These are phyloP conservation scores for Canavalia ensiformis DNA, from an alignment of 306 rosid species.

Conservation along the genomic window DNA sequence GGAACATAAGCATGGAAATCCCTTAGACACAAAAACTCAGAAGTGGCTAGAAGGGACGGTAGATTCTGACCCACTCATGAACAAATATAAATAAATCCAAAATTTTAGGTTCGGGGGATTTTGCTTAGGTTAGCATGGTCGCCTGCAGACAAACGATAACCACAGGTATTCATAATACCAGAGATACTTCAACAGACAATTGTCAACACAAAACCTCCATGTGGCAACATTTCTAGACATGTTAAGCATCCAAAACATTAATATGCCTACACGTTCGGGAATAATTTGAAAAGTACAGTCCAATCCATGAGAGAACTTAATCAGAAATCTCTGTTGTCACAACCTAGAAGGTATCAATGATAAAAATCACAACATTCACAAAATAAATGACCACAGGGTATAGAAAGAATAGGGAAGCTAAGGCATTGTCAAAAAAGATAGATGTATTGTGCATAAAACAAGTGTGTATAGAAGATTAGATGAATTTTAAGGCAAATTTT, in stretches of 20 bases:
- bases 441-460: neutral
- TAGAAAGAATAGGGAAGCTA: neutral
- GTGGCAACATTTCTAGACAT: conserved; percentile 1
- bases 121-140: neutral
- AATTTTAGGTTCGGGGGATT: neutral
- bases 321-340: neutral
- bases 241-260: conserved; percentile 33
- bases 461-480: neutral
- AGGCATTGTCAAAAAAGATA: neutral
- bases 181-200: neutral
- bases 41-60: neutral
- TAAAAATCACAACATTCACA: neutral
- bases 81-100: conserved; percentile 27
- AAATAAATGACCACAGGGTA: neutral
- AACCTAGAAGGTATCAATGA: conserved; percentile 5
- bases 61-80: neutral
- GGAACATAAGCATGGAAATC: neutral
- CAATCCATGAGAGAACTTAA: neutral
- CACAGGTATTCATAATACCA: neutral
- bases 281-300: neutral
- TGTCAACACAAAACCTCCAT: conserved; percentile 19
- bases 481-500: conserved; percentile 7
- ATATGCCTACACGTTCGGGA: neutral
- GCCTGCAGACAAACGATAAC: neutral
- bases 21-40: neutral